These are phyloP conservation scores for Arxiozyma heterogenica DNA, from an alignment of 1,139 yeast species.

Conservation along the genomic window DNA sequence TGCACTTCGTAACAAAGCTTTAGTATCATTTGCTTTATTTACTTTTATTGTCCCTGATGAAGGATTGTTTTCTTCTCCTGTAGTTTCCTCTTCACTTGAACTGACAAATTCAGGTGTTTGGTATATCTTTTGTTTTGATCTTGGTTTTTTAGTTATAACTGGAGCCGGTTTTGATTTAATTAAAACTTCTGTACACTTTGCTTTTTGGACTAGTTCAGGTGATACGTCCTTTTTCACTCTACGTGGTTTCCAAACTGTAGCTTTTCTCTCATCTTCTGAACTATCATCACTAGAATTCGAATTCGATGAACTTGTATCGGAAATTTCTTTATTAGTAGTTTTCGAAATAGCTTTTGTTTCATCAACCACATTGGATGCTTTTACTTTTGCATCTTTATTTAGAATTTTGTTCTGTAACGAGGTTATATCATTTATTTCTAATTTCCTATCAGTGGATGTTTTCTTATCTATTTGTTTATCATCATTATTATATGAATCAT, in stretches of 20 bases:
- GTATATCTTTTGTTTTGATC: not conserved
- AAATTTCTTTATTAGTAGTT: not conserved
- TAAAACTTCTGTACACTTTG: not conserved
- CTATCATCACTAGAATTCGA: not conserved
- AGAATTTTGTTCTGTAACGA: not conserved
- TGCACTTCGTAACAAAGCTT: not conserved
- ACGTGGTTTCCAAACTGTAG: not conserved
- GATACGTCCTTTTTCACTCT: not conserved
- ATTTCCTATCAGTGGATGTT: not conserved
- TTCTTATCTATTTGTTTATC: not conserved
- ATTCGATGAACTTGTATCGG: not conserved
- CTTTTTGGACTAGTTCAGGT: not conserved
- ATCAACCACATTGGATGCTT: not conserved
- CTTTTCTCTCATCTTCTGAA: not conserved
- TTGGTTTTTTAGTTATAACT: not conserved
- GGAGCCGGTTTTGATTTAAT: not conserved
- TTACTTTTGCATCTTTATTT: not conserved
- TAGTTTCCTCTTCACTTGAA: not conserved
- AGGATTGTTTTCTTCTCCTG: not conserved
- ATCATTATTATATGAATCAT: not conserved
- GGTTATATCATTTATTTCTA: not conserved
- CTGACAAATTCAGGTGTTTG: conserved; percentile 1
- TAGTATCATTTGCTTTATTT: no score
- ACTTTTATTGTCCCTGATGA: not conserved
- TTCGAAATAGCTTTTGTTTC: not conserved